Conservation (phyloP, 1,284 basidiomycete species). For the Cutaneotrichosporon curvatum region DNA sequence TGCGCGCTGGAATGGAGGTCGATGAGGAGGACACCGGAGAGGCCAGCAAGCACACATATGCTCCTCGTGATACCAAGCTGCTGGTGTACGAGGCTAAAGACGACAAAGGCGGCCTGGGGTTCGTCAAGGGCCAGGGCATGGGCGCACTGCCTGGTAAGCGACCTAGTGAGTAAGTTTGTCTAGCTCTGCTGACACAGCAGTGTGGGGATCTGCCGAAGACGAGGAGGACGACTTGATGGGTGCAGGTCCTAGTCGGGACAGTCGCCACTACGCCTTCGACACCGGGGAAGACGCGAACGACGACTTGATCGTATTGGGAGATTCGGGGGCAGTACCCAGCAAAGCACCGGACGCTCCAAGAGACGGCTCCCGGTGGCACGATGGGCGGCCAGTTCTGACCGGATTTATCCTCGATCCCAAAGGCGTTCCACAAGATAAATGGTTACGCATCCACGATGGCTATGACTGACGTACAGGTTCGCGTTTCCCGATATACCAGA, state of each 20-base stretch:
- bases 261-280: constrained; percentile 61
- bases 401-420: constrained; percentile 69
- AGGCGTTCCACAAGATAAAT: constrained; percentile 63
- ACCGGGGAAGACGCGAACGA: constrained; percentile 56
- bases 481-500: constrained; percentile 68
- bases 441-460: constrained; percentile 51
- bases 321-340: not conserved
- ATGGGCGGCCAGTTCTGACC: constrained; percentile 63
- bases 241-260: not conserved
- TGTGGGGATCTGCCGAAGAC: constrained; percentile 55
- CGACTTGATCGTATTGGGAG: constrained; percentile 48
- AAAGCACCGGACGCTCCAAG: not conserved
- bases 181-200: constrained; percentile 10
- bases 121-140: constrained; percentile 59
- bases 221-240: constrained; percentile 55
- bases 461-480: constrained; percentile 54
- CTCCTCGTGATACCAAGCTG: constrained; percentile 69
- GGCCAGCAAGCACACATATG: constrained; percentile 75
- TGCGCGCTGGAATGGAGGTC: constrained; percentile 37
- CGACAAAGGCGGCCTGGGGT: constrained; percentile 72
- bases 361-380: constrained; percentile 53
- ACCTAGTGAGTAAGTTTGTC: constrained; percentile 16
- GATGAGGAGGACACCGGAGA: constrained; percentile 54
- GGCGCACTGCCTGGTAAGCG: constrained; percentile 34
- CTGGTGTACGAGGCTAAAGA: constrained; percentile 62